Conservation (phyloP, 768 basidiomycete species). For the Pleurotus cornucopiae region DNA sequence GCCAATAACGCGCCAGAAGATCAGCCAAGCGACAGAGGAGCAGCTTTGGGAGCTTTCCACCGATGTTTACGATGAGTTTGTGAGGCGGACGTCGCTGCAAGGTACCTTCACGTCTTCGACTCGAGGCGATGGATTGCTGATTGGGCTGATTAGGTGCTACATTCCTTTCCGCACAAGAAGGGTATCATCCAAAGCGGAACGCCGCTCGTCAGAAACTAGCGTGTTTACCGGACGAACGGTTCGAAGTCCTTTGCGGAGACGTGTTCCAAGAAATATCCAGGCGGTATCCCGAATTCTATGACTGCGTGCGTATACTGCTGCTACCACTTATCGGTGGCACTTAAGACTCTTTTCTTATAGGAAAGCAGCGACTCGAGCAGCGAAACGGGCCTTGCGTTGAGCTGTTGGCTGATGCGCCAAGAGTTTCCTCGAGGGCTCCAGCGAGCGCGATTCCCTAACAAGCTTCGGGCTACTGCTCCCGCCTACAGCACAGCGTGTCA, state of each 20-base stretch:
- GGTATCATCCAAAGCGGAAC: slow-evolving; percentile 80
- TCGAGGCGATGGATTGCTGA: no score
- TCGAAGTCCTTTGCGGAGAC: slow-evolving; percentile 50
- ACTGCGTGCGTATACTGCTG: background rate
- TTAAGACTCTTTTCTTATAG: no score
- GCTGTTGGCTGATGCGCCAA: slow-evolving; percentile 3
- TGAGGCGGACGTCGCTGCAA: no score
- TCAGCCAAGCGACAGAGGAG: background rate
- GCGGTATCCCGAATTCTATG: slow-evolving; percentile 71
- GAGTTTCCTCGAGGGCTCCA: background rate
- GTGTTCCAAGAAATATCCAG: slow-evolving; percentile 70
- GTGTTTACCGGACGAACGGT: background rate
- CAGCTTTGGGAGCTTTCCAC: slow-evolving; percentile 3
- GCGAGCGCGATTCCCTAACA: background rate
- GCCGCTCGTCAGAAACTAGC: slow-evolving; percentile 26
- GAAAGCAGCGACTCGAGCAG: background rate
- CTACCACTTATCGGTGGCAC: no score
- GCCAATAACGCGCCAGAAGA: background rate
- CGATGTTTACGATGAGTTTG: slow-evolving; percentile 1
- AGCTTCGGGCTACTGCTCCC: background rate
- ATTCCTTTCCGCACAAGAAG: background rate
- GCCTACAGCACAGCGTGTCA: no score
- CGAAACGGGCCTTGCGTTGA: background rate
- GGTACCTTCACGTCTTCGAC: no score
- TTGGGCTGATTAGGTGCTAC: no score